A percentile compares a stretch with the other conserved stretches of the same genome.
These are phyloP conservation scores for Setomelanomma holmii DNA, from an alignment of 2,329 filamentous ascomycete species.

Conservation along the genomic window DNA sequence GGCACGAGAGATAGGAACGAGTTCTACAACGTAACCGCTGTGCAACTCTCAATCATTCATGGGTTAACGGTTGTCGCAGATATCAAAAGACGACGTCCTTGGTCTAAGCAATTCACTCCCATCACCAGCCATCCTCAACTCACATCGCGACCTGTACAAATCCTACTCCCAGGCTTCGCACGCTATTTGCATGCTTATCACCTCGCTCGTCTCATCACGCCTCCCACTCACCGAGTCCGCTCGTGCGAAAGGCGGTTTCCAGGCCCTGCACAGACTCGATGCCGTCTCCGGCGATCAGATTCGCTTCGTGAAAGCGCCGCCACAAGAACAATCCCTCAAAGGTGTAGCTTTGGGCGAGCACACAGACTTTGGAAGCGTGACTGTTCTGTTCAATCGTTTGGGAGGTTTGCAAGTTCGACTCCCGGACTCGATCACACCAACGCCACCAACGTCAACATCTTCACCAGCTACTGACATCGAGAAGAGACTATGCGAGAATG, in stretches of 20 bases:
- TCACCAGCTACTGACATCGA: constrained; percentile 9
- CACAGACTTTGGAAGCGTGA: constrained; percentile 65
- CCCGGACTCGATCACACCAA: constrained; percentile 38
- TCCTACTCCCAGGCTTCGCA: constrained; percentile 57
- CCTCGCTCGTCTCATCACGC: constrained; percentile 54
- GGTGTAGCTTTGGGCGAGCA: constrained; percentile 59
- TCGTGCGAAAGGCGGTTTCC: constrained; percentile 47
- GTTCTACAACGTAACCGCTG: constrained; percentile 59
- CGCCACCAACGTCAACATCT: not conserved
- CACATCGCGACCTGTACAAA: constrained; percentile 47
- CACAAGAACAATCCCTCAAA: constrained; percentile 53
- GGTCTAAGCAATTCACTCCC: constrained; percentile 49
- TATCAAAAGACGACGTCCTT: constrained; percentile 62
- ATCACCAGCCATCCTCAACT: constrained; percentile 51
- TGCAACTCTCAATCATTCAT: not conserved
- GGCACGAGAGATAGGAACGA: constrained; percentile 62
- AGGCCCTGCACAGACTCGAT: constrained; percentile 55
- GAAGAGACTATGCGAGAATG: constrained; percentile 30
- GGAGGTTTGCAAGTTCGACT: constrained; percentile 63
- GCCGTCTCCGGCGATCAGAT: constrained; percentile 60
- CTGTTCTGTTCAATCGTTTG: constrained; percentile 63
- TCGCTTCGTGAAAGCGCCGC: constrained; percentile 60
- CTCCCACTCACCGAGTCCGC: constrained; percentile 45
- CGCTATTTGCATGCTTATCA: constrained; percentile 53
- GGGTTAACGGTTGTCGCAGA: constrained; percentile 26